Percentiles rank a stretch among this genome's conserved stretches.
Evolutionary conservation across 1,284 basidiomycete species (phyloP).

Genomic region (Coriolopsis trogii): DNA sequence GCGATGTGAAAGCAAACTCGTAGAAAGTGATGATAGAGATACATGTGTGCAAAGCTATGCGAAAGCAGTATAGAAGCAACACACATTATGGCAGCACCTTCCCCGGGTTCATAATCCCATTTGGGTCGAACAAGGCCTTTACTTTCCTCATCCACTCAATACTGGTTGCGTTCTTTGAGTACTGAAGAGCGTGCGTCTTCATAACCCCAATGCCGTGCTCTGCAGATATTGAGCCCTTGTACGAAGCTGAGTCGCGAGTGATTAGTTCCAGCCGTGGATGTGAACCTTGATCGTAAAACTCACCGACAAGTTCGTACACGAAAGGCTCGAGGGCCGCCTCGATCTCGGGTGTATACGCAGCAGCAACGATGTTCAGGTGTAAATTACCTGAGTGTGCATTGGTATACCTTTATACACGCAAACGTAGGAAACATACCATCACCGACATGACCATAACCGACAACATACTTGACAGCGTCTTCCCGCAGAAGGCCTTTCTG

Average conservation of each 20-base stretch:
- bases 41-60: slow-evolving; percentile 12
- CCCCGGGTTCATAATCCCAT: slow-evolving; percentile 90
- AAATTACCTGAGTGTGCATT: slow-evolving; percentile 71
- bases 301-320: slow-evolving; percentile 90
- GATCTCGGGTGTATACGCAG: slow-evolving; percentile 82
- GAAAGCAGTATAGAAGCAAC: neutral
- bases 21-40: slow-evolving; percentile 12
- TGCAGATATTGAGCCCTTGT: slow-evolving; percentile 92
- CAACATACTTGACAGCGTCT: slow-evolving; percentile 77
- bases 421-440: slow-evolving; percentile 71
- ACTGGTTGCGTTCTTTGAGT: slow-evolving; percentile 82
- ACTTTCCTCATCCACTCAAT: slow-evolving; percentile 91
- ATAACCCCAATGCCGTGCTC: slow-evolving; percentile 96
- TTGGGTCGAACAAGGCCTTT: slow-evolving; percentile 91
- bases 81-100: slow-evolving; percentile 60
- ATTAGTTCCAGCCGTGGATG: neutral
- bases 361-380: slow-evolving; percentile 93
- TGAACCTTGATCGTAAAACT: slow-evolving; percentile 34
- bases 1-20: too few relatives aligned
- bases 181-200: slow-evolving; percentile 92
- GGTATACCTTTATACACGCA: slow-evolving; percentile 7
- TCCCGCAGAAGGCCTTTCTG: slow-evolving; percentile 77
- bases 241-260: slow-evolving; percentile 52
- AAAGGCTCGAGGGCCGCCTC: slow-evolving; percentile 92
- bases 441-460: slow-evolving; percentile 96